Evolutionary conservation across 495 filamentous ascomycete genomes (phyloP).

Genomic region (Annulohypoxylon stygium): DNA sequence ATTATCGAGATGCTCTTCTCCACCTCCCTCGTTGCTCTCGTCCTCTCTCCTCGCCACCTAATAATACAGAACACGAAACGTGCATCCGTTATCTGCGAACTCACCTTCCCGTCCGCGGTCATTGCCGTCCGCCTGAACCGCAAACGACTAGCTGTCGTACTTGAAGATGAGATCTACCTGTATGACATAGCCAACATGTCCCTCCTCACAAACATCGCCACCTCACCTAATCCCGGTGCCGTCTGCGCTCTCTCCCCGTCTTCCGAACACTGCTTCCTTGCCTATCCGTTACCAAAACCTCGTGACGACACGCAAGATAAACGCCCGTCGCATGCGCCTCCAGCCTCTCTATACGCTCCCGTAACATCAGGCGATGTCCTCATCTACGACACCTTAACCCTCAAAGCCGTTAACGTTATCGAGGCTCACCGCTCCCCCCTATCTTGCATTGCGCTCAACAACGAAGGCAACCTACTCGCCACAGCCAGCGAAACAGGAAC

Average conservation of each 20-base stretch:
- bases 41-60: constrained; percentile 88
- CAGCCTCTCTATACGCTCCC: constrained; percentile 77
- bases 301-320: constrained; percentile 66
- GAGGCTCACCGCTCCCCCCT: constrained; percentile 96
- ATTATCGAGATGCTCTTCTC: constrained; percentile 99
- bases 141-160: constrained; percentile 90
- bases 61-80: constrained; percentile 98
- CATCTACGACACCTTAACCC: constrained; percentile 86
- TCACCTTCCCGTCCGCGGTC: constrained; percentile 95
- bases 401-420: constrained; percentile 91
- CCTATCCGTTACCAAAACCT: constrained; percentile 91
- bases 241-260: constrained; percentile 94
- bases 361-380: constrained; percentile 93
- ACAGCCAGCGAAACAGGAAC: constrained; percentile 98
- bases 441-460: constrained; percentile 89
- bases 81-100: constrained; percentile 96
- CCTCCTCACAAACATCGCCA: constrained; percentile 87
- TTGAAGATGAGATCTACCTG: constrained; percentile 95
- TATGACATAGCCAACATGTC: constrained; percentile 99
- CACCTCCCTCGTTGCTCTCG: constrained; percentile 94
- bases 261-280: constrained; percentile 94
- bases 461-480: constrained; percentile 90
- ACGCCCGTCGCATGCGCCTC: constrained; percentile 87
- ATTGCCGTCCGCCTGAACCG: constrained; percentile 93
- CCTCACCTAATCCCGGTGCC: constrained; percentile 90